Evolutionary conservation across 139 green algal genomes (phyloP), one percentile per base, ranked within the genome.

Genomic region (Micractinium sp.): DNA sequence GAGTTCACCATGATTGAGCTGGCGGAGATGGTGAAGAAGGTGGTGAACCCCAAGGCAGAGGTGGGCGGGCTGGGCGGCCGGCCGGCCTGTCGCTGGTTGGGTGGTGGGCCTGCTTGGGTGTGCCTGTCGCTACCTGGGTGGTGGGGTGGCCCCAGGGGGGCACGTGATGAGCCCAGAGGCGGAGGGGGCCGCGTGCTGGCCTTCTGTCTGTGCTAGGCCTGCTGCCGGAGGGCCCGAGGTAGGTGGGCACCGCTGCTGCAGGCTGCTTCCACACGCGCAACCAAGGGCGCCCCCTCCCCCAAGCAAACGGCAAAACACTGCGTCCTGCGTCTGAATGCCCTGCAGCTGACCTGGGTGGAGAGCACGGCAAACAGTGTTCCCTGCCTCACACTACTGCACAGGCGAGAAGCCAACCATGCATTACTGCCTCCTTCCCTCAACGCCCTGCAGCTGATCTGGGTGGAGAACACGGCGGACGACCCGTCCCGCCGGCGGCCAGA

Each of bases 1-100:
- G 98, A 99, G 95, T 99, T 99, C 93, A 99, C 97, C 47, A 99
- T 99, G 97, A 91, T 99, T 74, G 96, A 99, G 94, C 95, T 99
- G 87, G 98, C 98, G 41, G 89, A 98, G 90, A 87, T 98, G 85
- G 97, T 99, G 39, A 92, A 94, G 90, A 92, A 98, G 90, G 94
- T 98, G 78, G 95, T 98, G 66, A 98, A 99, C 92, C 96, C 95
- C 29, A 80, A 95, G 1, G 93, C 93, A 0, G 85, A 92, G 87
- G 87, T 87, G 80, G 22, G 63, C 63, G 20, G 22, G 63, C 20
- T 29, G 5, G 47, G 5, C 47, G 9, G 47, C 47, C 9, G 47
- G 47, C 47, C 7, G 47, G 47, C 47, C 47, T 56, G 47, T 77
- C 3, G 36, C 76, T 53, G 76, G 75, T 53, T 53, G 31, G 31